Evolutionary conservation across 2,329 filamentous ascomycete genomes (phyloP).

Genomic region (Ophiostoma triangulosporum): DNA sequence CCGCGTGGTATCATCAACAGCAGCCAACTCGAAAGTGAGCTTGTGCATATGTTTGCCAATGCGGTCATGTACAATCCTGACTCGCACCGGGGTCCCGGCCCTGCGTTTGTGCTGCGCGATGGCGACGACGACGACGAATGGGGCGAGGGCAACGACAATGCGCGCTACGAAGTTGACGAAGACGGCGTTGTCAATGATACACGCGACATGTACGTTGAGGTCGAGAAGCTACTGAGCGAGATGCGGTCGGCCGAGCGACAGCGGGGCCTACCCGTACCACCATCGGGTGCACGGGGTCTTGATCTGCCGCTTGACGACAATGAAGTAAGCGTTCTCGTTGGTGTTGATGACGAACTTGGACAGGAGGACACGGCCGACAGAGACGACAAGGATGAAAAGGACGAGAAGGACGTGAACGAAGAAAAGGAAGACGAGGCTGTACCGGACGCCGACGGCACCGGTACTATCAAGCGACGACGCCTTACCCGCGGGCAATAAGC

Average conservation of each 20-base stretch:
- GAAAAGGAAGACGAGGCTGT: neutral
- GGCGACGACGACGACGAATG: conserved; percentile 23
- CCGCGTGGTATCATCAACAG: conserved; percentile 89
- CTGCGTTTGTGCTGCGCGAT: conserved; percentile 39
- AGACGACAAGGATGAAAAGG: neutral
- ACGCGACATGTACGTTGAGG: conserved; percentile 76
- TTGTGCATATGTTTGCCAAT: conserved; percentile 95
- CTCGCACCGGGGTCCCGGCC: conserved; percentile 55
- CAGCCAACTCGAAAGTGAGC: conserved; percentile 78
- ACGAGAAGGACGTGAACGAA: neutral
- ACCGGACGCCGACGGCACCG: conserved; percentile 8
- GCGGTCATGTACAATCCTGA: conserved; percentile 97
- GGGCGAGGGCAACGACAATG: conserved; percentile 26
- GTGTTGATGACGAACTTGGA: conserved; percentile 6
- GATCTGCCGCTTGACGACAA: conserved; percentile 8
- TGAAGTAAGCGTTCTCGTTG: conserved; percentile 2
- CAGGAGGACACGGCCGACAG: conserved; percentile 8
- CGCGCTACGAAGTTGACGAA: conserved; percentile 57
- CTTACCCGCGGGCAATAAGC: conserved; percentile 13
- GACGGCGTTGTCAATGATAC: conserved; percentile 81
- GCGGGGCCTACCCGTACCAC: conserved; percentile 25
- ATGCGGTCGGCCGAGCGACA: conserved; percentile 62
- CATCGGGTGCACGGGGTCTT: conserved; percentile 14
- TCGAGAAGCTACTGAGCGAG: conserved; percentile 63
- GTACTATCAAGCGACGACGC: conserved; percentile 16